Evolutionary conservation across 176 grass and related monocot genomes (phyloP).

Genomic region (Avena eriantha): DNA sequence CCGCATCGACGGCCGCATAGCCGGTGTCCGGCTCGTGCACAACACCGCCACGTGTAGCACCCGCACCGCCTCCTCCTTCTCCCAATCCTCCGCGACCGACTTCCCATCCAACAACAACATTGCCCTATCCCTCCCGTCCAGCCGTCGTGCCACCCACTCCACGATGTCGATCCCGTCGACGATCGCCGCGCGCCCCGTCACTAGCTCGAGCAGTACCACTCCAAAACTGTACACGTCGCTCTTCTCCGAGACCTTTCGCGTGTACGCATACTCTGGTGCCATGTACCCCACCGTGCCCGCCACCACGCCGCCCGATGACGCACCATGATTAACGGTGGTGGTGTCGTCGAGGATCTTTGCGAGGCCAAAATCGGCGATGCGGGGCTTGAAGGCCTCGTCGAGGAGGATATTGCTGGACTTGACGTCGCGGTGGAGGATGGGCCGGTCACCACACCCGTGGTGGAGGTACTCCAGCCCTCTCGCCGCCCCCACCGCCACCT

Average conservation of each 20-base stretch:
- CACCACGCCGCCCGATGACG: conserved; percentile 54
- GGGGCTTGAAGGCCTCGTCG: conserved; percentile 78
- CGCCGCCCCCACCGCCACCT: conserved; percentile 74
- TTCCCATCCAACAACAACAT: conserved; percentile 51
- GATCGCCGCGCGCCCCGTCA: conserved; percentile 62
- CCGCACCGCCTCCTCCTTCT: conserved; percentile 61
- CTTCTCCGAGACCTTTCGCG: conserved; percentile 87
- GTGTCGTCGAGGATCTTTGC: conserved; percentile 65
- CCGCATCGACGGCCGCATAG: conserved; percentile 82
- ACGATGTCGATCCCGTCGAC: conserved; percentile 67
- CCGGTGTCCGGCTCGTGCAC: conserved; percentile 69
- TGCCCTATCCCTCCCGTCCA: conserved; percentile 58
- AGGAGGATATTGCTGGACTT: conserved; percentile 98
- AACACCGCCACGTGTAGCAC: conserved; percentile 68
- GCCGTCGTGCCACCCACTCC: conserved; percentile 59
- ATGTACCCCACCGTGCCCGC: conserved; percentile 91
- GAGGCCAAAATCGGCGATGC: conserved; percentile 90
- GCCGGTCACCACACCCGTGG: conserved; percentile 69
- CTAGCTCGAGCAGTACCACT: conserved; percentile 80
- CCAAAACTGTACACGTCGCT: conserved; percentile 99
- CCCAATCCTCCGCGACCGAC: conserved; percentile 52
- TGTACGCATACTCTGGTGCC: conserved; percentile 90
- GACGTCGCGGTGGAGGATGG: conserved; percentile 95
- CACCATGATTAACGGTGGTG: neutral
- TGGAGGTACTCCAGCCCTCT: conserved; percentile 84